A percentile compares a stretch with the other conserved stretches of the same genome.
Conservation (phyloP, 768 basidiomycete genomes). For the Leucosporidium scottii region DNA sequence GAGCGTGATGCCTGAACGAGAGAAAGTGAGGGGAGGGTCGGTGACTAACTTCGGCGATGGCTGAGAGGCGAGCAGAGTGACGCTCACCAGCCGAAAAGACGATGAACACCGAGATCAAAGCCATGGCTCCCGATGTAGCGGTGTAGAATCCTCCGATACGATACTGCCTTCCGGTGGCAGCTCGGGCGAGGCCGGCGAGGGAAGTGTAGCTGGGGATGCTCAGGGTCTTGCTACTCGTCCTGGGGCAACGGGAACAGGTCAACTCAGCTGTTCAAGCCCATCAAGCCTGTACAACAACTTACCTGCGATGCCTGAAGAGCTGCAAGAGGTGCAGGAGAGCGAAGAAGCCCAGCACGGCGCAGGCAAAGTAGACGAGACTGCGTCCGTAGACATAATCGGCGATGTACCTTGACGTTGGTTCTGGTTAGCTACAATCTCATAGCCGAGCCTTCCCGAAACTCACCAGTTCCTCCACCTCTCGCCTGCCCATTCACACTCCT, state of each 20-base stretch:
- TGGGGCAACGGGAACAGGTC: no score
- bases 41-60: no score
- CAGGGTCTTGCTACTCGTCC: background rate
- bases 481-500: no score
- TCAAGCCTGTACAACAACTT: background rate
- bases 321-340: background rate
- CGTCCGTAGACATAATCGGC: background rate
- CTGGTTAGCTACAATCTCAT: no score
- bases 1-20: background rate
- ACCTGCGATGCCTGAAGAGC: background rate
- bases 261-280: no score
- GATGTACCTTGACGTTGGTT: background rate
- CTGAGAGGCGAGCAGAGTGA: background rate
- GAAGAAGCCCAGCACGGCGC: background rate
- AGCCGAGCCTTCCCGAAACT: no score
- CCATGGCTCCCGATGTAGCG: background rate
- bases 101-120: background rate
- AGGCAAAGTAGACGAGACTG: background rate
- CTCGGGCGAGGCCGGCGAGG: background rate
- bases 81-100: background rate
- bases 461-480: no score
- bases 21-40: background rate
- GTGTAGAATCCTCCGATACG: background rate
- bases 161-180: background rate
- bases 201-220: background rate